phyloP scores from a whole-genome alignment of 2,329 filamentous ascomycete genomes.

The Cladosporium velox region DNA sequence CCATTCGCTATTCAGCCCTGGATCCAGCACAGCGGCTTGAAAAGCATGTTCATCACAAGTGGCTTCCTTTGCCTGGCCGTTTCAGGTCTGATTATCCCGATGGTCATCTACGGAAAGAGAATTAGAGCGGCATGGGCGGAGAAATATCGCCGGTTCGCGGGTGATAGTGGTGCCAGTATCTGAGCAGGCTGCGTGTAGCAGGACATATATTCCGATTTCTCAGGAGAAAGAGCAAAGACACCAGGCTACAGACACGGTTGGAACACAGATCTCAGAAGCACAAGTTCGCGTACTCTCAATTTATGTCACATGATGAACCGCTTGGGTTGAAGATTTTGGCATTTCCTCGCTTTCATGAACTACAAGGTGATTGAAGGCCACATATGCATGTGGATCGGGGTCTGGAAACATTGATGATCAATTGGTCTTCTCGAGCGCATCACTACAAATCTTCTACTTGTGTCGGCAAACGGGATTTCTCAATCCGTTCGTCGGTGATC shows the following conservation, averaged over 20 bases:
- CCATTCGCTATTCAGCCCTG: constrained; percentile 23
- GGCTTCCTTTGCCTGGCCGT: neutral
- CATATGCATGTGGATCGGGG: neutral
- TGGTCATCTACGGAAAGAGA: neutral
- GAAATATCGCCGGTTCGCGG: neutral
- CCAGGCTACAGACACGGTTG: neutral
- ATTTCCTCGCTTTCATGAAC: neutral
- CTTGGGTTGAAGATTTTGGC: neutral
- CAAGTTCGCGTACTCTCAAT: neutral
- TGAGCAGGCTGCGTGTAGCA: neutral
- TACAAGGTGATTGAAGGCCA: neutral
- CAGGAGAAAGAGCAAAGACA: neutral
- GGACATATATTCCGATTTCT: neutral
- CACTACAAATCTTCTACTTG: neutral
- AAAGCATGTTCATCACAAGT: constrained; percentile 23
- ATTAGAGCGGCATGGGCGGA: neutral
- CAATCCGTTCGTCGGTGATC: neutral
- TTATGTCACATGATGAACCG: neutral
- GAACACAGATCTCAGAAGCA: neutral
- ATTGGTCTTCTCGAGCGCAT: neutral
- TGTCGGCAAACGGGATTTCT: neutral
- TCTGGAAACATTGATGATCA: neutral
- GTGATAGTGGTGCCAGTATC: neutral
- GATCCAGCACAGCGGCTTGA: constrained; percentile 23
- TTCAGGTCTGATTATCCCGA: neutral